phyloP scores from a whole-genome alignment of 208 protist genomes.

The Crithidia brevicula region DNA sequence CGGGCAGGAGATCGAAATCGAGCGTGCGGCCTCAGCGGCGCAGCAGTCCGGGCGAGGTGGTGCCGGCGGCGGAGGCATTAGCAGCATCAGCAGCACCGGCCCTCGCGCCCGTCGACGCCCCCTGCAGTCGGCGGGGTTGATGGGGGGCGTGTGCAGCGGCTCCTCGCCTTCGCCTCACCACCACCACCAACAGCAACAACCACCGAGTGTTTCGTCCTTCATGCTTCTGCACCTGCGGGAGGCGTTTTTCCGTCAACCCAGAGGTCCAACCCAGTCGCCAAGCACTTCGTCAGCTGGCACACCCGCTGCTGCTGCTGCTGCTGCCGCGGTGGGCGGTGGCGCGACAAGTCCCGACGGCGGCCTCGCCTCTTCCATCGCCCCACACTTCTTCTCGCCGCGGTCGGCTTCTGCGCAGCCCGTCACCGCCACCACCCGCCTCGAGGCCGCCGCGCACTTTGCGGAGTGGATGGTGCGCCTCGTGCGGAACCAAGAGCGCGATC shows the following conservation, averaged over 20 bases:
- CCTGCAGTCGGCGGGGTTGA: not conserved
- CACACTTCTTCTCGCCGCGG: constrained; percentile 7
- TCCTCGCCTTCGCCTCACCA: not conserved
- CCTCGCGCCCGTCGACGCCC: constrained; percentile 6
- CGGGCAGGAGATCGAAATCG: constrained; percentile 22
- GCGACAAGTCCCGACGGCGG: not conserved
- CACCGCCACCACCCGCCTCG: constrained; percentile 25
- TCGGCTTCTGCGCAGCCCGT: constrained; percentile 10
- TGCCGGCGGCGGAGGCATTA: not conserved
- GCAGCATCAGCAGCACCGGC: not conserved
- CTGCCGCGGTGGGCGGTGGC: not conserved
- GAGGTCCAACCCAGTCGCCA: constrained; percentile 10
- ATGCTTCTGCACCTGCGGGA: constrained; percentile 33
- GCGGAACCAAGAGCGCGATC: constrained; percentile 36
- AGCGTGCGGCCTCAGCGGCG: constrained; percentile 1
- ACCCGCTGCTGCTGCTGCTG: not conserved
- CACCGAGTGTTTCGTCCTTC: constrained; percentile 18
- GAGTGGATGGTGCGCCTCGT: constrained; percentile 59
- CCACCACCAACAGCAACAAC: not conserved
- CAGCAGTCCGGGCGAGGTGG: constrained; percentile 10
- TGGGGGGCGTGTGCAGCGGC: not conserved
- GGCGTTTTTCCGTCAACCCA: constrained; percentile 10
- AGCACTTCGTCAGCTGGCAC: not conserved
- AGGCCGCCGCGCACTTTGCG: constrained; percentile 53
- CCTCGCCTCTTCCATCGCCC: constrained; percentile 1